These are phyloP conservation scores for Geotrichum reessii DNA, from an alignment of 1,139 yeast genomes.

Conservation along the genomic window DNA sequence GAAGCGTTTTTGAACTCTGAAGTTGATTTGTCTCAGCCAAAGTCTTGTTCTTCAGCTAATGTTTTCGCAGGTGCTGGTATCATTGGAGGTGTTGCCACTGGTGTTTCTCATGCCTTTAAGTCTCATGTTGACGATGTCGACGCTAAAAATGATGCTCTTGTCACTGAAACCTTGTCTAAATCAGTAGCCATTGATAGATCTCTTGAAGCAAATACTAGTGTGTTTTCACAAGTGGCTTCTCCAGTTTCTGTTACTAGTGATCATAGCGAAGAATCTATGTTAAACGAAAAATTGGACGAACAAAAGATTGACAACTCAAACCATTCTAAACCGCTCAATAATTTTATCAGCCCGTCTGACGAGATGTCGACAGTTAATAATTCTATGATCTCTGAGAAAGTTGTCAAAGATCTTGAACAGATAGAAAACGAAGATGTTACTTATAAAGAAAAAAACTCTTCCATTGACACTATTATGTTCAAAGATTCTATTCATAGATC, in stretches of 20 bases:
- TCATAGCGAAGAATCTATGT: not conserved
- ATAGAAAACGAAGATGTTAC: not conserved
- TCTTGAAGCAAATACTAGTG: not conserved
- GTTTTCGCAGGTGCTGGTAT: not conserved
- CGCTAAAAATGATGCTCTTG: not conserved
- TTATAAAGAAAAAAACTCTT: not conserved
- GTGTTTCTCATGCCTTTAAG: not conserved
- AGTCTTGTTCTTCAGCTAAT: not conserved
- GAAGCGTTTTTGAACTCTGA: not conserved
- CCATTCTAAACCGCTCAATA: not conserved
- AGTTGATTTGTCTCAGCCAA: not conserved
- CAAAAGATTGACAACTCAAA: not conserved
- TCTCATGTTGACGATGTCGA: not conserved
- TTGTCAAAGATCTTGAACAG: not conserved
- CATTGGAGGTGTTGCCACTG: not conserved
- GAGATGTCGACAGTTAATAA: not conserved
- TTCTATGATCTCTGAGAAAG: not conserved
- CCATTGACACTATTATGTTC: not conserved
- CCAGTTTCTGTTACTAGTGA: not conserved
- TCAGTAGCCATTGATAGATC: not conserved
- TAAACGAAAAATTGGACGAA: not conserved
- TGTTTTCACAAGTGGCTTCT: not conserved
- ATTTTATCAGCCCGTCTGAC: too few relatives aligned
- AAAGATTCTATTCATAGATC: conserved; percentile 5
- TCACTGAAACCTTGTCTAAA: not conserved